phyloP scores from a whole-genome alignment of 1,284 basidiomycete genomes.

The Ceratobasidium sp. region DNA sequence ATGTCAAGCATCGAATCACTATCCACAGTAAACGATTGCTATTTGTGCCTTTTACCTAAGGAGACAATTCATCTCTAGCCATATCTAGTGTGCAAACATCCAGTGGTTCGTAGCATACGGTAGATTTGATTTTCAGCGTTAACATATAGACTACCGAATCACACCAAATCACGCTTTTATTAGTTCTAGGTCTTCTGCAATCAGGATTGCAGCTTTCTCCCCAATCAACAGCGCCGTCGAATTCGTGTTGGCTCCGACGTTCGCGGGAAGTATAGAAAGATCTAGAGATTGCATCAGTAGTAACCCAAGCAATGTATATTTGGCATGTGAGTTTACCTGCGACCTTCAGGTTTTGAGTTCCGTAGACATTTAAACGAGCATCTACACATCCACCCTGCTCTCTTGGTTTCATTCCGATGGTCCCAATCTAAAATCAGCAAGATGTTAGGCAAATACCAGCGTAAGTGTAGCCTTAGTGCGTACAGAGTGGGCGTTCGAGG shows the following conservation, averaged over 20 bases:
- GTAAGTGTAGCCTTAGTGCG: slow-evolving; percentile 47
- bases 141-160: background rate
- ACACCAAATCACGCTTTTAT: too few species aligned
- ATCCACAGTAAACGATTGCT: too few species aligned
- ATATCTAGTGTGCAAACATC: too few species aligned
- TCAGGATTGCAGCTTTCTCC: slow-evolving; percentile 27
- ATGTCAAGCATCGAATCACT: too few species aligned
- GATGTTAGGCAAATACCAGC: background rate
- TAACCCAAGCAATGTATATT: background rate
- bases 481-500: slow-evolving; percentile 54
- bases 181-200: slow-evolving; percentile 5
- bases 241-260: slow-evolving; percentile 38
- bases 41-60: too few species aligned
- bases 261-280: slow-evolving; percentile 30
- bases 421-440: slow-evolving; percentile 51
- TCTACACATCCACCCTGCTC: slow-evolving; percentile 60
- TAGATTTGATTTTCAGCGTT: too few species aligned
- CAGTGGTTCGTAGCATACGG: too few species aligned
- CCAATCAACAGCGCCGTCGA: slow-evolving; percentile 33
- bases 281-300: background rate
- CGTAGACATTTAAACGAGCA: slow-evolving; percentile 57
- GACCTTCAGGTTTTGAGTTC: slow-evolving; percentile 55
- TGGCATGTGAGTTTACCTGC: slow-evolving; percentile 14
- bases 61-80: too few species aligned
- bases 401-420: slow-evolving; percentile 58